A percentile compares a stretch with the other conserved stretches of the same genome.
Evolutionary conservation across 2,329 filamentous ascomycete species (phyloP).

Genomic region (Gaeumannomyces sp.): DNA sequence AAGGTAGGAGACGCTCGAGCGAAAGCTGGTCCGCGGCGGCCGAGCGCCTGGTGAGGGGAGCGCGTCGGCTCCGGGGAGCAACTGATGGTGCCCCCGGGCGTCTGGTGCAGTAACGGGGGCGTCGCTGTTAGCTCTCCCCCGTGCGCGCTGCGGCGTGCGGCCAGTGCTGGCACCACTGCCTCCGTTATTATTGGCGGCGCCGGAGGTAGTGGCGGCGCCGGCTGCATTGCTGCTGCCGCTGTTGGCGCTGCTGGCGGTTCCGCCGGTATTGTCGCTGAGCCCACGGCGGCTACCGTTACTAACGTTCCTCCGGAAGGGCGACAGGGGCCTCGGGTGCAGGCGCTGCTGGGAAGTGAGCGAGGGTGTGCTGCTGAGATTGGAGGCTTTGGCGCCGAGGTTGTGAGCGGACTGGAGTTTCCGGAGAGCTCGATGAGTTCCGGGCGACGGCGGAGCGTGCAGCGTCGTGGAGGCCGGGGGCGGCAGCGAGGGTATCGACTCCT

Average conservation of each 20-base stretch:
- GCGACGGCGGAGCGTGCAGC: constrained; percentile 51
- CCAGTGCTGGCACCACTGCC: constrained; percentile 35
- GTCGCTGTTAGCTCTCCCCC: constrained; percentile 62
- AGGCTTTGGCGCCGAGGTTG: constrained; percentile 51
- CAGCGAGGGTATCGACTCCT: constrained; percentile 19
- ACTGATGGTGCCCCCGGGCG: constrained; percentile 28
- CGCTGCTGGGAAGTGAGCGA: constrained; percentile 48
- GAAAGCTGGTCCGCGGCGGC: constrained; percentile 50
- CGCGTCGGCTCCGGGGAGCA: constrained; percentile 33
- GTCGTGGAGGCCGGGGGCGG: constrained; percentile 25
- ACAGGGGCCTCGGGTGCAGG: constrained; percentile 28
- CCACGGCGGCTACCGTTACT: constrained; percentile 3
- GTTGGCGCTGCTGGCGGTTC: constrained; percentile 19
- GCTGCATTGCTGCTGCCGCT: constrained; percentile 39
- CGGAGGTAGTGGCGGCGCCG: constrained; percentile 26
- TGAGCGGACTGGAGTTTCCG: constrained; percentile 73
- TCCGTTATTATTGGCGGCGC: constrained; percentile 14
- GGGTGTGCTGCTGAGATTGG: constrained; percentile 30
- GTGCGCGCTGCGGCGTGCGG: constrained; percentile 49
- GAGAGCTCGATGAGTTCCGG: constrained; percentile 60
- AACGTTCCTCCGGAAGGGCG: constrained; percentile 8
- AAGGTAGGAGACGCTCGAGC: constrained; percentile 71
- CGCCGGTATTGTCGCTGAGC: constrained; percentile 5
- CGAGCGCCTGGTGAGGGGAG: constrained; percentile 34
- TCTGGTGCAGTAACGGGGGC: constrained; percentile 39